Evolutionary conservation across 805 yeast species (phyloP).

Genomic region (Debaryomyces hansenii): DNA sequence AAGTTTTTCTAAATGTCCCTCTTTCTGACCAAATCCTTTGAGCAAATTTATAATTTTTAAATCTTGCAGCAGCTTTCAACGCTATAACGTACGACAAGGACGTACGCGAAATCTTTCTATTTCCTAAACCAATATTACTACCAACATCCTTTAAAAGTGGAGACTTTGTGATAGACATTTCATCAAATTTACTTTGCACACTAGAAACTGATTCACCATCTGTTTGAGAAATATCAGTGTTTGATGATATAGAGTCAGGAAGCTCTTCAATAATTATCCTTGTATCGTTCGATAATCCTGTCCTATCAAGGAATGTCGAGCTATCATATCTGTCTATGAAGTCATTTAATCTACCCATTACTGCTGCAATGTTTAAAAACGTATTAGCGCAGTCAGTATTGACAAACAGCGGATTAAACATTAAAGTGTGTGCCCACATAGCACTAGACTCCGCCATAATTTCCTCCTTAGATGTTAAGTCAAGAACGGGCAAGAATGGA

Average conservation of each 20-base stretch:
- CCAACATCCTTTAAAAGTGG: conserved; percentile 16
- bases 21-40: conserved; percentile 74
- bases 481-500: conserved; percentile 69
- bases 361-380: conserved; percentile 49
- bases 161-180: conserved; percentile 15
- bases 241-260: conserved; percentile 6
- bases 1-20: conserved; percentile 65
- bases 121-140: not conserved
- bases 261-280: conserved; percentile 17
- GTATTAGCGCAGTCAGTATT: conserved; percentile 46
- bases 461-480: conserved; percentile 38
- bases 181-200: conserved; percentile 4
- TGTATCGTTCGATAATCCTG: conserved; percentile 17
- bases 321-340: conserved; percentile 32
- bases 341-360: conserved; percentile 31
- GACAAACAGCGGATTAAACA: conserved; percentile 44
- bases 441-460: conserved; percentile 78
- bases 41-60: conserved; percentile 57
- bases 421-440: conserved; percentile 57
- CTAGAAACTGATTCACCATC: not conserved
- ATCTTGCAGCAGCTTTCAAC: conserved; percentile 62
- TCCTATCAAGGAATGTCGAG: conserved; percentile 27
- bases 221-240: not conserved
- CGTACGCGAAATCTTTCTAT: conserved; percentile 21
- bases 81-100: conserved; percentile 59